phyloP scores from a whole-genome alignment of 164 flowering plant genomes.

The Vitis riparia region DNA sequence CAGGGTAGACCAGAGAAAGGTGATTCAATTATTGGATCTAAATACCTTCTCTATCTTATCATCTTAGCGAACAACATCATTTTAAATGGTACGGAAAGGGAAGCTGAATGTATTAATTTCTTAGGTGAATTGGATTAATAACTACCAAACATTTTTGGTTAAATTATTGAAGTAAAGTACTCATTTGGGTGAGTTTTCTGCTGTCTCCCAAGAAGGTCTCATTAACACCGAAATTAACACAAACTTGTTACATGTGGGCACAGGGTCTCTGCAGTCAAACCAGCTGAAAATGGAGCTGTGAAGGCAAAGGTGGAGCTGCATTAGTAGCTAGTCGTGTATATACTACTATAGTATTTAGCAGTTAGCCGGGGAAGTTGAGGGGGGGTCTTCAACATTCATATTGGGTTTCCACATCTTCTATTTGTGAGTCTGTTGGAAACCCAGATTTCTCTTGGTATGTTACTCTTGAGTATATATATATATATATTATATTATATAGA shows the following conservation, averaged over 20 bases:
- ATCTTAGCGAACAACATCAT: no score
- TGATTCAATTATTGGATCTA: no score
- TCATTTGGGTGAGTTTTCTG: background rate
- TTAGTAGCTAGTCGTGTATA: conserved; percentile 34
- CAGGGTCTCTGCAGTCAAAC: conserved; percentile 47
- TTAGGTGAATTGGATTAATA: no score
- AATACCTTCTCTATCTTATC: no score
- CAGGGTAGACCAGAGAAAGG: no score
- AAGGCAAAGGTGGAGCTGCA: conserved; percentile 20
- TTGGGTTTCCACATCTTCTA: conserved; percentile 28
- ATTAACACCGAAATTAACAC: background rate
- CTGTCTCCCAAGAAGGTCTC: background rate
- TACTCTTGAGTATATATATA: conserved; percentile 12
- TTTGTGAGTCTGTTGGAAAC: conserved; percentile 16
- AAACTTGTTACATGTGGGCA: conserved; percentile 7
- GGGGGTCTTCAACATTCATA: conserved; percentile 20
- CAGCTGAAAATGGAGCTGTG: conserved; percentile 81
- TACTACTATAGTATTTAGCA: conserved; percentile 19
- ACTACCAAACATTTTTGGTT: no score
- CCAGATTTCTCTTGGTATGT: conserved; percentile 10
- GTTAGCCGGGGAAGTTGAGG: conserved; percentile 8
- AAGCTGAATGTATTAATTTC: no score
- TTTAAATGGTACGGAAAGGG: no score
- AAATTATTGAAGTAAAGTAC: no score
- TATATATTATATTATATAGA: conserved; percentile 1